Evolutionary conservation across 78 protist species (phyloP), one percentile per base, ranked within the genome.

Genomic region (Diacronema lutheri): DNA sequence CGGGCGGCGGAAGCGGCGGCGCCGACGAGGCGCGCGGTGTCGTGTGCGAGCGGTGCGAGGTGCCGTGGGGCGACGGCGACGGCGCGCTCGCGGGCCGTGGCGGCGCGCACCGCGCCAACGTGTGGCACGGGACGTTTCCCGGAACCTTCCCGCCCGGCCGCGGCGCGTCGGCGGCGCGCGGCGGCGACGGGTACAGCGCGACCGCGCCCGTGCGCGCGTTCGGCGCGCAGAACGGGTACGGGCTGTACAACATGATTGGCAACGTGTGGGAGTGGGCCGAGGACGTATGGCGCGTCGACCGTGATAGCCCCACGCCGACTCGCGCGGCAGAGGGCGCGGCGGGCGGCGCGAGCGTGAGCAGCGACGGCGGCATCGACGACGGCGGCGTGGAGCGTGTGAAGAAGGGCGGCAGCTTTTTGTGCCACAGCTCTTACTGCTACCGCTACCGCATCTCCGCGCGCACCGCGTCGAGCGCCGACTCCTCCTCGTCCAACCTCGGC

Each of bases 221-320:
- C 65, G 71, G 40, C 20, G 89, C 92, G 9, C 91, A 65, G 69
- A 89, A 56, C 57, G 76, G 25, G 21, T 38, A 25, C n/a, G 92
- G 88, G n/a, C 50, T 83, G 23, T 50, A 57, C 58, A 31, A 89
- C 41, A 35, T 84, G 86, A 31, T 38, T 5, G 92, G 92, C 41
- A 89, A 89, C 61, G 88, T 86, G 26, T 89, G 92, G 92, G 92
- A 89, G 57, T 89, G 92, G 92, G 13, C 37, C 14, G 35, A 9
- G 12, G 69, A 62, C 69, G 10, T 29, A 1, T 62, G 69, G 69
- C 4, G 26, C 35, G n/a, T 12, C 3, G n/a, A n/a, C n/a, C n/a
- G n/a, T n/a, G n/a, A n/a, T n/a, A n/a, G n/a, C 65, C 29, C 65
- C 65, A 60, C 65, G 6, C 26, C 29, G 10, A 46, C 4, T 11